Base-by-base conservation (phyloP, 306 rosid genomes). In the Vigna angularis region DNA sequence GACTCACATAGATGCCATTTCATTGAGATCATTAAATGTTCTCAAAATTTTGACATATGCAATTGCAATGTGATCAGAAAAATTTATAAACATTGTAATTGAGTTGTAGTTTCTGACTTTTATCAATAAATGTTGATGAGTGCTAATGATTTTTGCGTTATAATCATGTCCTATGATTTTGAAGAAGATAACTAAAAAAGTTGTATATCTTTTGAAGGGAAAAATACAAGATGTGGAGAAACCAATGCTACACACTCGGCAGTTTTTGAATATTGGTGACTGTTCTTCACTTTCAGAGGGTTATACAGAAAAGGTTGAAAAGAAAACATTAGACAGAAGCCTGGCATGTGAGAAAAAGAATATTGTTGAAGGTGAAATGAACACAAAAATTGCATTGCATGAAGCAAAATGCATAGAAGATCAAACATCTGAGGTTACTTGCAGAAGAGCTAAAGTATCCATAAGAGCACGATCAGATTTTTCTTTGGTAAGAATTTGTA, bases 391-490 rank as follows among this genome's bases (percentile, higher is more conserved):
- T 66, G 72, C 26, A 72, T 24, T 77, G 1, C 74, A 73, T 72
- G 69, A 49, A 63, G 67, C 59, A 26, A 79, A 74, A 63, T n/a
- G 9, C 40, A 15, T 11, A 17, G 84, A 81, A n/a, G 75, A 78
- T 24, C 74, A 75, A 81, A 26, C 48, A 32, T 45, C 22, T 57
- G 57, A 81, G 52, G 24, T 26, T 70, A 13, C 75, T 7, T 74
- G 68, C 75, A 79, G 66, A 75, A 84, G 83, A 66, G 86, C 87
- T 47, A 87, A 84, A 52, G 86, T 87, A 15, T 84, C 90, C 81
- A 79, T 87, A 38, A 72, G 88, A 74, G 84, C 88, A 47, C 59
- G 81, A 72, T 82, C 83, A 26, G 83, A 84, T 75, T 62, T 82
- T 73, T 70, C 85, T n/a, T 4, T 87, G 83, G 88, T 87, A 82